These are phyloP conservation scores for Sarcodon aspratus DNA, from an alignment of 768 basidiomycete species.

Conservation along the genomic window DNA sequence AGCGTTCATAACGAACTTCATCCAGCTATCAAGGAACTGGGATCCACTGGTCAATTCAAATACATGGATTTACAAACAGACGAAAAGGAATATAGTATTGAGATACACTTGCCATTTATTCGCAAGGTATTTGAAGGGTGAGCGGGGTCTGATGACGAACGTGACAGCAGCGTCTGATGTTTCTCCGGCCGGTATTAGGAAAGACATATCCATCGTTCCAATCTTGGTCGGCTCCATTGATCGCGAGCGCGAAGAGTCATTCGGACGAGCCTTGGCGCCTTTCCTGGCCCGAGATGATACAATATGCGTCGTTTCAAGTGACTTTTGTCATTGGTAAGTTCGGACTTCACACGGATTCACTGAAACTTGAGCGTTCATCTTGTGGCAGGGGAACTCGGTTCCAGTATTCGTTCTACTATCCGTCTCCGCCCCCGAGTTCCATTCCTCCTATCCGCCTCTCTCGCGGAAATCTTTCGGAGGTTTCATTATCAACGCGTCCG, in stretches of 20 bases:
- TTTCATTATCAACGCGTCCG: conserved; percentile 34
- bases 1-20: background rate
- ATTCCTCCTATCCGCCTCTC: conserved; percentile 39
- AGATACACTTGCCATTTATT: conserved; percentile 94
- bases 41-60: conserved; percentile 55
- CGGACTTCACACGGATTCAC: background rate
- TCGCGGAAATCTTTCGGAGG: conserved; percentile 24
- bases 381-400: conserved; percentile 67
- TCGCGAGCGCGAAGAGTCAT: conserved; percentile 43
- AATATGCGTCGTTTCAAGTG: conserved; percentile 84
- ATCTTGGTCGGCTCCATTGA: conserved; percentile 80
- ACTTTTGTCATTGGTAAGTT: conserved; percentile 94
- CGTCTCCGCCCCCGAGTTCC: conserved; percentile 39
- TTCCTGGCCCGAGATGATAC: conserved; percentile 73
- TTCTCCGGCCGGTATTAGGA: conserved; percentile 22
- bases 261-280: conserved; percentile 65
- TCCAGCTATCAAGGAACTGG: conserved; percentile 57
- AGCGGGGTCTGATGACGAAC: conserved; percentile 5
- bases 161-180: background rate
- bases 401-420: conserved; percentile 81
- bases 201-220: conserved; percentile 77
- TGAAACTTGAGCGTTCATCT: background rate
- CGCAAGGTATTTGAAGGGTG: conserved; percentile 79
- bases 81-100: conserved; percentile 93
- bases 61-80: conserved; percentile 58